Evolutionary conservation across 2,329 filamentous ascomycete genomes (phyloP).

Genomic region (Cytospora mali): DNA sequence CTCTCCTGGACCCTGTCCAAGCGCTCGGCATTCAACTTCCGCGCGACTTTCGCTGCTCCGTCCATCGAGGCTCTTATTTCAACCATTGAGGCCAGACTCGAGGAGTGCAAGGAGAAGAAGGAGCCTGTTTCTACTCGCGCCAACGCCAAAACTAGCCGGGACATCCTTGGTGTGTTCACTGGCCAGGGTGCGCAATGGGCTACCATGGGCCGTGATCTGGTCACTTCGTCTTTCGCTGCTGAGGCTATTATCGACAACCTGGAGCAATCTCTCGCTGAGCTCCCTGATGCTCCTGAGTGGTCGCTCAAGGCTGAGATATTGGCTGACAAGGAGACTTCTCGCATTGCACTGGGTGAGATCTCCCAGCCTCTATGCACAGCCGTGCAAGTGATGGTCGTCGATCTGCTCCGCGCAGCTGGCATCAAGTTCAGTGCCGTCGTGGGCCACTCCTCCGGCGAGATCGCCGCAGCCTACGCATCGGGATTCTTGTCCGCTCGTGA

Average conservation of each 20-base stretch:
- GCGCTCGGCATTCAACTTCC: too few relatives aligned
- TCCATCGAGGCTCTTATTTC: too few relatives aligned
- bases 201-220: conserved; percentile 37
- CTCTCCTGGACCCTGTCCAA: too few relatives aligned
- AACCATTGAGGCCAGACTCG: too few relatives aligned
- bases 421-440: conserved; percentile 34
- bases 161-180: conserved; percentile 35
- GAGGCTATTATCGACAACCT: conserved; percentile 5
- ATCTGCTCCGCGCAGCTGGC: conserved; percentile 35
- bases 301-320: conserved; percentile 17
- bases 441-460: conserved; percentile 35
- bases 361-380: conserved; percentile 40
- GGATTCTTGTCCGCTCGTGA: conserved; percentile 24
- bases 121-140: too few relatives aligned
- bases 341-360: conserved; percentile 24
- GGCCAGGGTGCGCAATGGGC: conserved; percentile 41
- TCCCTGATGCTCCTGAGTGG: conserved; percentile 20
- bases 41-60: too few relatives aligned
- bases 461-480: conserved; percentile 25
- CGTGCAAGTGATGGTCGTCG: conserved; percentile 43
- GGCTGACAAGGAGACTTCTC: conserved; percentile 14
- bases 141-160: neutral
- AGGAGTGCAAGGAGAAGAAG: neutral
- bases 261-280: conserved; percentile 3
- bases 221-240: conserved; percentile 34